Base-by-base conservation (phyloP, 495 filamentous ascomycete genomes). In the Hypoxylon fragiforme region DNA sequence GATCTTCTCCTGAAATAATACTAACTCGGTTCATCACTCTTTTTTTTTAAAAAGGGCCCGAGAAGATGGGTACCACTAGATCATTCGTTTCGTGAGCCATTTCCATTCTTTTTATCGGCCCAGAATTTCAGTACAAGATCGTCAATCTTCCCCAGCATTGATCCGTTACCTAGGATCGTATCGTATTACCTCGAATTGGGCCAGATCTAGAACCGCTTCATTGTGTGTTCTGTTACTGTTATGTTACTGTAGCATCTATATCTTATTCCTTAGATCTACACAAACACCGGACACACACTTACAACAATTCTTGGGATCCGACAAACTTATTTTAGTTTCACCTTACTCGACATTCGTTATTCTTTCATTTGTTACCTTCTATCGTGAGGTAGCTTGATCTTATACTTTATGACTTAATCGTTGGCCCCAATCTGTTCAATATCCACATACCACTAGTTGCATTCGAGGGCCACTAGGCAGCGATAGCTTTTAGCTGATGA, bases 1-100 rank as follows among this genome's bases (percentile, higher is more conserved):
- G 58, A 62, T 62, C 58, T 57, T 62, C 57, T 62, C 58, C 58
- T 53, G 51, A 52, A 50, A 52, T 35, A 52, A 19, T 36, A 16
- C 45, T 30, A 48, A 9, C 22, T 51, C 46, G 35, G 39, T 41
- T 44, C 41, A 41, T 18, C 38, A 16, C 13, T 18, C 19, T 39
- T 20, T 28, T 47, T 15, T n/a, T n/a, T n/a, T n/a, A n/a, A n/a
- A n/a, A n/a, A 48, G 48, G 41, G 34, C 35, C 47, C 43, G 46
- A 39, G 14, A 9, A 24, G 35, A 51, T 37, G 40, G 31, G 51
- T 42, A 42, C 11, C 26, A 34, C 22, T 19, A 19, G 14, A 19
- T 49, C 45, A 35, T 44, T 53, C 52, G 30, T 44, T 53, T 39
- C 40, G 37, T 21, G 36, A 30, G 41, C 37, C 41, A 44, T 56